Conservation (phyloP, 1,284 basidiomycete species). For the Cutaneotrichosporon dermatis region DNA sequence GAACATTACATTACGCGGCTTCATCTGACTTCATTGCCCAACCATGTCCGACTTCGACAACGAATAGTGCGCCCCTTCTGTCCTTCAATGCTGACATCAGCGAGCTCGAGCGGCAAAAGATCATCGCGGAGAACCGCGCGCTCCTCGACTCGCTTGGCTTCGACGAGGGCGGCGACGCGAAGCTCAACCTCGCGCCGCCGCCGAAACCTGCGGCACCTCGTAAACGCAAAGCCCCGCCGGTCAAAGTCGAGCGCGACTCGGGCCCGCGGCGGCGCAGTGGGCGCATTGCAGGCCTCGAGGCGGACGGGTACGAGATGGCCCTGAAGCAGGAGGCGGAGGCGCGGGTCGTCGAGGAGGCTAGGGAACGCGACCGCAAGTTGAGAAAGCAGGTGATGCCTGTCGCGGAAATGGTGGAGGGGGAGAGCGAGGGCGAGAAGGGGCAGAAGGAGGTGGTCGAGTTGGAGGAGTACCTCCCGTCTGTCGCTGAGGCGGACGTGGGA, state of each 20-base stretch:
- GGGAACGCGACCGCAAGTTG: constrained; percentile 31
- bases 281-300: constrained; percentile 40
- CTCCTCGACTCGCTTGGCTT: constrained; percentile 49
- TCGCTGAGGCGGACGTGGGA: background rate
- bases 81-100: constrained; percentile 19
- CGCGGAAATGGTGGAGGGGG: constrained; percentile 21
- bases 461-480: background rate
- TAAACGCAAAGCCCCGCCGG: constrained; percentile 5
- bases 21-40: background rate
- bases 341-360: constrained; percentile 31
- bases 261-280: constrained; percentile 34
- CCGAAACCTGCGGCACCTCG: constrained; percentile 9
- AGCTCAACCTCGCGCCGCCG: constrained; percentile 17
- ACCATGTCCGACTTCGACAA: background rate
- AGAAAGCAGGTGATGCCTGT: constrained; percentile 38
- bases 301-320: constrained; percentile 32
- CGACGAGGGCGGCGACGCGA: constrained; percentile 31
- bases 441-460: constrained; percentile 11
- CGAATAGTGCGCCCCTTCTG: background rate
- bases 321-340: constrained; percentile 31
- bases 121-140: constrained; percentile 47
- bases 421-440: background rate
- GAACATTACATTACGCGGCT: background rate
- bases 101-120: constrained; percentile 47
- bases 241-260: constrained; percentile 11